Conservation (phyloP, 495 filamentous ascomycete species). For the Talaromyces nanjingensis region DNA sequence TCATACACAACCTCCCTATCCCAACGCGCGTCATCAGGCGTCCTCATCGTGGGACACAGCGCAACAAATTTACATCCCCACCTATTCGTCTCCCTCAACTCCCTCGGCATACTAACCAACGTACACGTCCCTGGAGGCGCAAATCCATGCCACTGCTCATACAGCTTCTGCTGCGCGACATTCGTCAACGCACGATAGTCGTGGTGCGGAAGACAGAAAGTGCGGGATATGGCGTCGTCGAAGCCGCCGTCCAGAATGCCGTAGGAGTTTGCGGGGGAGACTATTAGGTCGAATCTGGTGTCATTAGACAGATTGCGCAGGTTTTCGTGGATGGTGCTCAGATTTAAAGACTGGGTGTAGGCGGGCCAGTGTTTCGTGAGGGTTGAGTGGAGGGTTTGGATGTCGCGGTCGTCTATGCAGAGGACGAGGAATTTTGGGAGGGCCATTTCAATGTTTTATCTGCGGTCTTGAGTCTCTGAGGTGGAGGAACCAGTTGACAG, state of each 20-base stretch:
- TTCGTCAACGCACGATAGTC: slow-evolving; percentile 40
- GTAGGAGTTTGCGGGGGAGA: slow-evolving; percentile 48
- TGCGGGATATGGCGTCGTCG: slow-evolving; percentile 44
- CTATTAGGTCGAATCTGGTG: slow-evolving; percentile 36
- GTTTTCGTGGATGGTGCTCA: slow-evolving; percentile 28
- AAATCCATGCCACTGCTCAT: slow-evolving; percentile 40
- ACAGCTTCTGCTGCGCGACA: slow-evolving; percentile 31
- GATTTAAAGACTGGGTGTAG: slow-evolving; percentile 18
- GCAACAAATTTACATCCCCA: slow-evolving; percentile 37
- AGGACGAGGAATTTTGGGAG: slow-evolving; percentile 34
- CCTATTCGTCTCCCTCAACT: slow-evolving; percentile 20
- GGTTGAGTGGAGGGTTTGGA: slow-evolving; percentile 24
- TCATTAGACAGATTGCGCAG: slow-evolving; percentile 22
- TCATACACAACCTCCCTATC: slow-evolving; percentile 49
- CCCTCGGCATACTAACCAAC: slow-evolving; percentile 31
- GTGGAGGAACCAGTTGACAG: neutral
- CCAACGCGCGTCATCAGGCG: slow-evolving; percentile 33
- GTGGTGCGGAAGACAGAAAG: slow-evolving; percentile 32
- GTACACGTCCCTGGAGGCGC: slow-evolving; percentile 43
- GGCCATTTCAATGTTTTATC: slow-evolving; percentile 5
- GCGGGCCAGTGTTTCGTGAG: slow-evolving; percentile 4
- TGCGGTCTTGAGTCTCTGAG: neutral
- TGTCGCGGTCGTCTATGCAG: slow-evolving; percentile 25
- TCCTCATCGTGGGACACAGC: slow-evolving; percentile 46
- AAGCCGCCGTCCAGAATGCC: slow-evolving; percentile 45